A percentile compares a stretch with the other conserved stretches of the same genome.
Conservation (phyloP, 306 rosid species). For the Mimosa bimucronata region DNA sequence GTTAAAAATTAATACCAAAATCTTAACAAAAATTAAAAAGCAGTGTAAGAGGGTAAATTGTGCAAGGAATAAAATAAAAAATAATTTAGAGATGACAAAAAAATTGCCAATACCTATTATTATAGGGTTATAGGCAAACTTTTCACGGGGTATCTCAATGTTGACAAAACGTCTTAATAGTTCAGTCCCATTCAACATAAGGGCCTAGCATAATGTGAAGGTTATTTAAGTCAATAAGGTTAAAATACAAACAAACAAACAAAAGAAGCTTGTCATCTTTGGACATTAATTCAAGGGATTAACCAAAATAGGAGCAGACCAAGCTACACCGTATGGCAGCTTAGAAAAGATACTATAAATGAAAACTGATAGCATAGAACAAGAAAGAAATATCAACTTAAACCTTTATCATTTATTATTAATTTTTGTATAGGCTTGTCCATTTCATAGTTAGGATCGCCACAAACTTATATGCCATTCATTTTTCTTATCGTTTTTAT, state of each 20-base stretch:
- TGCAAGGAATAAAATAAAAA: background rate
- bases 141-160: slow-evolving; percentile 33
- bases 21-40: background rate
- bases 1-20: background rate
- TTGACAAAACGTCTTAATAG: slow-evolving; percentile 32
- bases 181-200: slow-evolving; percentile 35
- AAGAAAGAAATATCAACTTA: slow-evolving; percentile 15
- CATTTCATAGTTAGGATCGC: background rate
- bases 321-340: background rate
- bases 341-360: background rate
- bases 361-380: background rate
- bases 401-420: background rate
- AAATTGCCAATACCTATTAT: background rate
- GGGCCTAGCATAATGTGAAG: slow-evolving; percentile 39
- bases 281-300: background rate
- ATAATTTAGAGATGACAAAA: background rate
- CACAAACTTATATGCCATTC: background rate
- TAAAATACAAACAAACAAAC: background rate
- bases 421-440: background rate
- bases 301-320: background rate
- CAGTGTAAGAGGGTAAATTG: background rate
- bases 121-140: slow-evolving; percentile 5
- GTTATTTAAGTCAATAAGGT: slow-evolving; percentile 16
- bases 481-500: background rate
- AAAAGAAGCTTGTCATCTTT: background rate